phyloP scores from a whole-genome alignment of 192 early-diverging fungal genomes.

The Backusella tarrabulga region DNA sequence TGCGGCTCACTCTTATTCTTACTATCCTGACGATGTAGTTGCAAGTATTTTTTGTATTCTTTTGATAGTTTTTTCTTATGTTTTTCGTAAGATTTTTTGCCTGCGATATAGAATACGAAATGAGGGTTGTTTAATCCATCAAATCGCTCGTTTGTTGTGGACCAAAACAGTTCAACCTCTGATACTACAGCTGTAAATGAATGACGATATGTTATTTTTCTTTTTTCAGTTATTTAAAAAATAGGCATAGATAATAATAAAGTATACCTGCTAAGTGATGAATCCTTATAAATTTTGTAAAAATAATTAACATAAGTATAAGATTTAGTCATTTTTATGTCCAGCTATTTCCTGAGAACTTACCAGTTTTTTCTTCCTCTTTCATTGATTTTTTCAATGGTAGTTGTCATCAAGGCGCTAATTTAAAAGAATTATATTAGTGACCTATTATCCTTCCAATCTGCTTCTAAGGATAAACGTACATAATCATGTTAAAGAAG shows the following conservation, averaged over 20 bases:
- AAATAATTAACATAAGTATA: too few relatives aligned
- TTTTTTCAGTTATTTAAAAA: too few relatives aligned
- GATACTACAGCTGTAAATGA: background rate
- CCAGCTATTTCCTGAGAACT: too few relatives aligned
- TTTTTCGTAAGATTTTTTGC: background rate
- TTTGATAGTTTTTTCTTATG: background rate
- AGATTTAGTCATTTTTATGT: too few relatives aligned
- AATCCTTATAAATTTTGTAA: background rate
- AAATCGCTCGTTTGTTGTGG: background rate
- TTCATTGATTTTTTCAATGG: background rate
- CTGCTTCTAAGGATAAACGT: too few relatives aligned
- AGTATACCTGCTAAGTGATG: conserved; percentile 18
- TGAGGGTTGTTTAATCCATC: background rate
- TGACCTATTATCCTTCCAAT: too few relatives aligned
- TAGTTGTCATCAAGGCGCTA: conserved; percentile 10
- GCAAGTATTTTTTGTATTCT: background rate
- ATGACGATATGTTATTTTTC: too few relatives aligned
- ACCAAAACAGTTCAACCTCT: conserved; percentile 12
- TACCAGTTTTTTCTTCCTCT: background rate
- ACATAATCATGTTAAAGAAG: too few relatives aligned
- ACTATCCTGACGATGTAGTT: background rate
- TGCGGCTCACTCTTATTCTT: too few relatives aligned
- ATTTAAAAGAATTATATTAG: too few relatives aligned
- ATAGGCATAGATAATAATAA: too few relatives aligned
- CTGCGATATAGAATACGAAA: conserved; percentile 13